Base-by-base conservation (phyloP, 108 stramenopile genomes). In the Cyclotella distinguenda region DNA sequence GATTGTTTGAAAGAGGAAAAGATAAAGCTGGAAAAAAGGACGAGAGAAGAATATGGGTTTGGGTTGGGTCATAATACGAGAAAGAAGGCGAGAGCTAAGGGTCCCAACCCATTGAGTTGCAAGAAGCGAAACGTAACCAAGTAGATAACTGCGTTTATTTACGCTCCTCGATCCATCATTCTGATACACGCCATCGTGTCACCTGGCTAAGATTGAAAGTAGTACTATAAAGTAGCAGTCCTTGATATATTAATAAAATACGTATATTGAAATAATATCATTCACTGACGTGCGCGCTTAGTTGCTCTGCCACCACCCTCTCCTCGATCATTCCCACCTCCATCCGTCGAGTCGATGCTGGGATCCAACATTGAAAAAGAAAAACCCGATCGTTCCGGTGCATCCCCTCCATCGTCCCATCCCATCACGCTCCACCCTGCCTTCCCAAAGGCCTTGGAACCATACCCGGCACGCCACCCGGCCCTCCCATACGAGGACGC, bases 381-480 rank as follows among this genome's bases (percentile, higher is more conserved):
- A 70, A 94, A 94, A 3, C 92, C 92, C 32, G 75, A 67, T 10
- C 72, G 57, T 51, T 90, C 88, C 6, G 85, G 86, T 19, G 81
- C 64, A 33, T 58, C 63, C 10, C 85, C 80, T 4, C 81, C 68
- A 64, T 93, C 87, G 48, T 94, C 92, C 92, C 92, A 94, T 0
- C 84, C 91, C 36, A 79, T 58, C 8, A 94, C 89, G 13, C 64
- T 82, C 92, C 92, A 94, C 6, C 92, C 92, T 22, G 78, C 84
- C 33, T 77, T 80, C 0, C 89, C 89, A 81, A 94, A 94, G 7
- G 92, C 86, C 35, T 87, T 80, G 11, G 79, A 79, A 0, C 92
- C 92, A 68, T 94, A 94, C 6, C 92, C 92, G 23, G 88, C 92
- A 34, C 85, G 84, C 92, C 92, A 94, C 38, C 92, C 92, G 42